Conservation (phyloP, 1,139 yeast genomes). For the Debaryomyces coudertii region DNA sequence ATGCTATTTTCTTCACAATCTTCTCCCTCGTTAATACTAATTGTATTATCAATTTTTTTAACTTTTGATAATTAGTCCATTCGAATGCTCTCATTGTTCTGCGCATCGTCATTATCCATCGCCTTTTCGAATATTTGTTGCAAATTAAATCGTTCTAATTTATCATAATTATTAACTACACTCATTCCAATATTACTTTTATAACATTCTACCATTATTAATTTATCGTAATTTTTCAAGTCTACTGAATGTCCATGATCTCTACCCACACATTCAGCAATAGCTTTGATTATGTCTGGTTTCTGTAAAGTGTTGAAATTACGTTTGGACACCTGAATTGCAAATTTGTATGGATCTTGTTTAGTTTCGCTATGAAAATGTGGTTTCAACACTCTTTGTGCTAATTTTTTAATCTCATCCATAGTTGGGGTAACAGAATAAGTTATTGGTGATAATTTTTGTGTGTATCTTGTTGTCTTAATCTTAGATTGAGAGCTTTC, state of each 20-base stretch:
- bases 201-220: slow-evolving; percentile 84
- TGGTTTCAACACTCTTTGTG: slow-evolving; percentile 60
- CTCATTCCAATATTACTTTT: slow-evolving; percentile 82
- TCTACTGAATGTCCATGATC: slow-evolving; percentile 79
- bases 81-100: slow-evolving; percentile 5
- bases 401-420: slow-evolving; percentile 64
- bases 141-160: slow-evolving; percentile 57
- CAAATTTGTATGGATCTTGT: slow-evolving; percentile 64
- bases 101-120: slow-evolving; percentile 20
- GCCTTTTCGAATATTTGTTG: slow-evolving; percentile 64
- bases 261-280: slow-evolving; percentile 74
- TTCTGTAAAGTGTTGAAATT: slow-evolving; percentile 75
- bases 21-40: slow-evolving; percentile 7
- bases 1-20: slow-evolving; percentile 9
- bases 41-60: too few species aligned
- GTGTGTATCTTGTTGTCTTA: slow-evolving; percentile 72
- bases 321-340: slow-evolving; percentile 78
- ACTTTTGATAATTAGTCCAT: background rate
- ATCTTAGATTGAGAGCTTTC: slow-evolving; percentile 54
- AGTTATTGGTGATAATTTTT: slow-evolving; percentile 79
- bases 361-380: slow-evolving; percentile 62
- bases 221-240: slow-evolving; percentile 74
- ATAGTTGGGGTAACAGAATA: slow-evolving; percentile 72
- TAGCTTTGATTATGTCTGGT: slow-evolving; percentile 65
- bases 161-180: slow-evolving; percentile 68